Conservation (phyloP, 805 yeast genomes). For the Schwanniomyces pseudopolymorphus region DNA sequence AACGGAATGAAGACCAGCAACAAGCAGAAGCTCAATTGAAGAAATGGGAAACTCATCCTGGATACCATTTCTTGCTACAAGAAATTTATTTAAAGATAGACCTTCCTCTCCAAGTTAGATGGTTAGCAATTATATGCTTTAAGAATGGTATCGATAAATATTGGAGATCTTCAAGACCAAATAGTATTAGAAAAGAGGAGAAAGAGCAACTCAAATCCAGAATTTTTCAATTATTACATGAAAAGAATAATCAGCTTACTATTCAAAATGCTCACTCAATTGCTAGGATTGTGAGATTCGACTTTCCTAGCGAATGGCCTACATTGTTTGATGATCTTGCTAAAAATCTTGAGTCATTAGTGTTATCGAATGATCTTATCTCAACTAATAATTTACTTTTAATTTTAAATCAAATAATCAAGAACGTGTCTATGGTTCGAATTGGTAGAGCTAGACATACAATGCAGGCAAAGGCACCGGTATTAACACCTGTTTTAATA, state of each 20-base stretch:
- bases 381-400: conserved; percentile 62
- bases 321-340: conserved; percentile 66
- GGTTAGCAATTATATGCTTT: conserved; percentile 85
- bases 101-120: conserved; percentile 64
- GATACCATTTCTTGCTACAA: conserved; percentile 59
- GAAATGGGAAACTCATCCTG: conserved; percentile 64
- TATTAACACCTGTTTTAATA: conserved; percentile 58
- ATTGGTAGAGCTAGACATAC: conserved; percentile 82
- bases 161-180: conserved; percentile 72
- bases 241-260: conserved; percentile 70
- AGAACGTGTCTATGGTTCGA: conserved; percentile 68
- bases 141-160: conserved; percentile 83
- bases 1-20: conserved; percentile 52
- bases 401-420: conserved; percentile 75
- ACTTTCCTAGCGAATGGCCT: conserved; percentile 90
- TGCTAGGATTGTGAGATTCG: conserved; percentile 75
- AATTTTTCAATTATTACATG: conserved; percentile 60
- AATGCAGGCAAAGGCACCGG: conserved; percentile 68
- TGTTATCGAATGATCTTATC: conserved; percentile 43
- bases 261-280: conserved; percentile 85
- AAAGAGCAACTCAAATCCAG: conserved; percentile 60
- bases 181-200: conserved; percentile 60
- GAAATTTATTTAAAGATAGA: conserved; percentile 57
- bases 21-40: conserved; percentile 70
- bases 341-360: conserved; percentile 42